Base-by-base conservation (phyloP, 2,329 filamentous ascomycete species). In the Talaromyces atroroseus region DNA sequence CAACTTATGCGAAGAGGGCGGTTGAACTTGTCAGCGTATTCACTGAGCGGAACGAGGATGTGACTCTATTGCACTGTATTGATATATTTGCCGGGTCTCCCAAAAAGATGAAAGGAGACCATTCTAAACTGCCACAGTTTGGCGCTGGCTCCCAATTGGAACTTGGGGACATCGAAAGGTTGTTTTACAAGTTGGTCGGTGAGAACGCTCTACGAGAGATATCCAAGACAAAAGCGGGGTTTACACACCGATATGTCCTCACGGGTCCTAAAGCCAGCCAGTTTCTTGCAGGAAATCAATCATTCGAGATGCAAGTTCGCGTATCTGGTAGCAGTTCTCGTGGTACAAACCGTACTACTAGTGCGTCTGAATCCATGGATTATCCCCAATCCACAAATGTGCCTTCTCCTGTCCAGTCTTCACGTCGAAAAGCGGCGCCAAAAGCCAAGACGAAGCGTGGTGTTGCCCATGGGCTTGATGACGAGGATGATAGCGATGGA, bases 61-160 rank as follows among this genome's bases (percentile, higher is more conserved):
- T 95, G 52, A 95, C 90, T 5, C 74, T 92, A 56, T 79, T 85
- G 16, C 87, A 95, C 67, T 92, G 90, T 68, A 84, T 89, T n/a
- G 91, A 96, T 65, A 81, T 95, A 36, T 83, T 96, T 62, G 81
- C 87, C 60, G 94, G 92, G 6, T 84, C 81, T 57, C 82, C 80
- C 59, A 82, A 78, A 57, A 83, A 82, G 58, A 82, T 82, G 56
- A 76, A 82, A 44, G 80, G 82, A 42, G 76, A 80, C 14, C 82
- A 85, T 38, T 77, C 82, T 38, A 65, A 72, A 6, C 61, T 83
- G 10, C 72, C 81, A 18, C 82, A 85, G 57, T 85, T 84, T 69
- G 90, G 90, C 14, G 79, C 81, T 44, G 91, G 88, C 14, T 83
- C 81, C 60, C 77, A 82, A 16, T 74, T 95, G 63, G 85, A 87